A percentile compares a stretch with the other conserved stretches of the same genome.
phyloP scores from a whole-genome alignment of 805 yeast species.

The Saccharomycopsis schoenii region DNA sequence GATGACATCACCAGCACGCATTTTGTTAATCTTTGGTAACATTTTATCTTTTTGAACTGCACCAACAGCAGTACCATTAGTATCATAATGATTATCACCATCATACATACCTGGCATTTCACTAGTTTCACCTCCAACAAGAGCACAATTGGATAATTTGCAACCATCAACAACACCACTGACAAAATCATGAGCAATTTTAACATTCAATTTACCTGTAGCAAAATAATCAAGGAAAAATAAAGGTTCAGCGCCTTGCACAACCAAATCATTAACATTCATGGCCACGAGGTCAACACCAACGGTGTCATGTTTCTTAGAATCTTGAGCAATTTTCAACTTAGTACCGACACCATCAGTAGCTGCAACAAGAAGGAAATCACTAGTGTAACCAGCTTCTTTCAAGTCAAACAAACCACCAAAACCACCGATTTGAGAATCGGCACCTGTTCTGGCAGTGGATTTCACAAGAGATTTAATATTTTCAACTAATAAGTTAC shows the following conservation, averaged over 20 bases:
- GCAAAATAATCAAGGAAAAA: conserved; percentile 95
- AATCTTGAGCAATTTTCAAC: conserved; percentile 83
- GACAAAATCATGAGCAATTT: conserved; percentile 80
- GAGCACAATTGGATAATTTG: conserved; percentile 88
- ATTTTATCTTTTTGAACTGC: conserved; percentile 73
- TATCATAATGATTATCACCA: conserved; percentile 86
- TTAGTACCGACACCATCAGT: conserved; percentile 99
- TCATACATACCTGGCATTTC: conserved; percentile 99
- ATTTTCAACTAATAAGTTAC: conserved; percentile 80
- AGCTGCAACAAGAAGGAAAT: conserved; percentile 86
- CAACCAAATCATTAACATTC: conserved; percentile 97
- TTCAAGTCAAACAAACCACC: conserved; percentile 93
- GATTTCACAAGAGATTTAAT: conserved; percentile 87
- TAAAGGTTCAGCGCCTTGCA: conserved; percentile 98
- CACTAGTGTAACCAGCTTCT: conserved; percentile 72
- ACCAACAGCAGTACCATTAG: conserved; percentile 98
- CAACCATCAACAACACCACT: conserved; percentile 96
- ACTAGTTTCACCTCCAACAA: conserved; percentile 98
- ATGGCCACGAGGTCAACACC: conserved; percentile 98
- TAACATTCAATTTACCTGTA: conserved; percentile 79
- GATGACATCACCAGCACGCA: conserved; percentile 73
- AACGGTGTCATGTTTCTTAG: conserved; percentile 89
- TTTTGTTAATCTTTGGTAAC: conserved; percentile 57
- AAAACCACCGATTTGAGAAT: conserved; percentile 96
- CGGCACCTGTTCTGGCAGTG: conserved; percentile 92